Evolutionary conservation across 495 filamentous ascomycete species (phyloP), one percentile per base, ranked within the genome.

Genomic region (Xylaria grammica): DNA sequence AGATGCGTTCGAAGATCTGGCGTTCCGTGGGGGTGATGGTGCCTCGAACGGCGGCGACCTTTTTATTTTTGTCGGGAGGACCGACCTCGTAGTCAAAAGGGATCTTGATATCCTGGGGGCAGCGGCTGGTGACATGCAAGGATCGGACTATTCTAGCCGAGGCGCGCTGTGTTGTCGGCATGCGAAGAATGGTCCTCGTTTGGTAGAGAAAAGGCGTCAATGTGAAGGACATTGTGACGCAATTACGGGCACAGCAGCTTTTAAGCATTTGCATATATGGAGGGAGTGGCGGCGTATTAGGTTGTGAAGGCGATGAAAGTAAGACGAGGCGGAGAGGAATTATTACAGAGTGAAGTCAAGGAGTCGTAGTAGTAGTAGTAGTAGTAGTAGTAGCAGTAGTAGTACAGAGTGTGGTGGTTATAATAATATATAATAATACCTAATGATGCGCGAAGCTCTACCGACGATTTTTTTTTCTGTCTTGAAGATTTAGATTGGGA

Each of bases 151-250:
- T 58, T 10, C 52, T 36, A n/a, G 59, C 19, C 17, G 63, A 20
- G 15, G 63, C 56, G 62, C 65, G 68, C 17, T 51, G 40, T 57
- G 68, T 65, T 55, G 68, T 65, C 26, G 60, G 68, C 11, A 75
- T 52, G 53, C 74, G 73, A 55, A 79, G 77, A 7, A 91, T 78
- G 0, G 88, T 90, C 60, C 79, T 79, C n/a, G 90, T 91, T 58
- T 89, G 86, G 72, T 91, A 92, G 8, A 93, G 82, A 52, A 92
- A 91, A 0, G 89, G 86, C 13, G 84, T 70, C 6, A 85, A 64
- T 2, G 79, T 79, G 1, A 75, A 74, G 19, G 72, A 69, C 77
- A 78, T 80, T 32, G 27, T 69, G 64, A 44, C 29, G 22, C 34
- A 32, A 36, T 36, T 5, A 6, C 34, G 34, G 34, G 34, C 34